Evolutionary conservation across 2,329 filamentous ascomycete genomes (phyloP).

Genomic region (Ilyonectria sp.): DNA sequence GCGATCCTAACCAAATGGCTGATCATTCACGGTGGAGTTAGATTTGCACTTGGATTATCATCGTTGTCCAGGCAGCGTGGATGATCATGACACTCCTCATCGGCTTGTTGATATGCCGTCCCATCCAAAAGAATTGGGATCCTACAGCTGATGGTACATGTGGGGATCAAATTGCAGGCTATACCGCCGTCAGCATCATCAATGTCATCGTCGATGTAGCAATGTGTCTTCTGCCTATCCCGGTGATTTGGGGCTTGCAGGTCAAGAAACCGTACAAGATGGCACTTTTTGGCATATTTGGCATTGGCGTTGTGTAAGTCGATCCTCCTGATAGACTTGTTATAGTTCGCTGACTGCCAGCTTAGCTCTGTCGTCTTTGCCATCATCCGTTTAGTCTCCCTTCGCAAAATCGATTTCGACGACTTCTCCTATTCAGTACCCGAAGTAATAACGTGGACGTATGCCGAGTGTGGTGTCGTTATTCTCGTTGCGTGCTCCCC

Average conservation of each 20-base stretch:
- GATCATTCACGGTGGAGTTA: slow-evolving; percentile 22
- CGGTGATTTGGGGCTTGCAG: slow-evolving; percentile 55
- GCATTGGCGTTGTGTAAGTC: slow-evolving; percentile 48
- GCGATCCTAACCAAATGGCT: not conserved
- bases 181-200: slow-evolving; percentile 57
- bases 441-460: slow-evolving; percentile 43
- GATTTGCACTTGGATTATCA: slow-evolving; percentile 48
- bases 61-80: slow-evolving; percentile 52
- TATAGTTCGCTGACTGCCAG: not conserved
- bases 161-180: slow-evolving; percentile 55
- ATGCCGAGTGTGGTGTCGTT: slow-evolving; percentile 44
- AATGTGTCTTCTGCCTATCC: slow-evolving; percentile 57
- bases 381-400: slow-evolving; percentile 39
- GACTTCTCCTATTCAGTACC: slow-evolving; percentile 45
- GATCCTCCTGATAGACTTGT: not conserved
- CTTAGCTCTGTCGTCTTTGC: slow-evolving; percentile 51
- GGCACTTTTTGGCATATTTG: slow-evolving; percentile 49
- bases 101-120: slow-evolving; percentile 47
- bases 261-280: slow-evolving; percentile 51
- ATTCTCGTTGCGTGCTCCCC: slow-evolving; percentile 46
- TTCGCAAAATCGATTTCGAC: slow-evolving; percentile 40
- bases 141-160: slow-evolving; percentile 51
- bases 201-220: slow-evolving; percentile 58
- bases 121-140: slow-evolving; percentile 47
- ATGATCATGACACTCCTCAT: slow-evolving; percentile 46